Base-by-base conservation (phyloP, 768 basidiomycete species). In the Termitomyces sp. region DNA sequence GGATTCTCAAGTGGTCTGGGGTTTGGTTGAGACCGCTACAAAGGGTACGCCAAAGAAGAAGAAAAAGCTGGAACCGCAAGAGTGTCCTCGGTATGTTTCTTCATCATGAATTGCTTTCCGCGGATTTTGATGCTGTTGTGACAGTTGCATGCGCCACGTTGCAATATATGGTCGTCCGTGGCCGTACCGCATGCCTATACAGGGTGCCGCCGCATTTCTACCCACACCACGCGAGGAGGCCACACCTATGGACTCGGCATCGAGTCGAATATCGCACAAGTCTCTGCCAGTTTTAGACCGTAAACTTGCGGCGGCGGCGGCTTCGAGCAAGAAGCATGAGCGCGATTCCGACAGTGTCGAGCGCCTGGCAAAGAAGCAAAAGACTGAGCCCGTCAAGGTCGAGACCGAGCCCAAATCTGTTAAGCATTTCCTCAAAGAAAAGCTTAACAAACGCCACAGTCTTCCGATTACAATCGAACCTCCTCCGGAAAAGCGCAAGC, bases 1-100 rank as follows among this genome's bases (percentile, higher is more conserved):
- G 25, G 86, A 89, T 68, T 81, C 80, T 39, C 76, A 85, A 66
- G 80, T 90, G 22, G 86, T 90, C 33, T 90, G 88, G 86, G 89
- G 88, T 20, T 72, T 86, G 39, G 76, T 73, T 39, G 56, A 78
- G 20, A 49, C 36, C 11, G 3, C 32, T 40, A 31, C 43, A 31
- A 82, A 84, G 61, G 73, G 66, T 52, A 72, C 79, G 31, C 74
- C 74, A 46, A 80, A 73, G 67, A 85, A 80, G 67, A 84, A 80
- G 63, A 85, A 84, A 67, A 74, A 74, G 56, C 80, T 81, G 56
- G 54, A 50, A 6, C 36, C 22, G 29, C 81, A 82, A 57, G 86
- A 89, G 27, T 92, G 90, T 68, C 88, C 88, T 53, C 77, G 90
- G 89, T 92, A 66, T 58, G 80, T 71, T 50, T 32, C 56, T 57